phyloP scores from a whole-genome alignment of 2,329 filamentous ascomycete species.

The Pseudogymnoascus sp. region DNA sequence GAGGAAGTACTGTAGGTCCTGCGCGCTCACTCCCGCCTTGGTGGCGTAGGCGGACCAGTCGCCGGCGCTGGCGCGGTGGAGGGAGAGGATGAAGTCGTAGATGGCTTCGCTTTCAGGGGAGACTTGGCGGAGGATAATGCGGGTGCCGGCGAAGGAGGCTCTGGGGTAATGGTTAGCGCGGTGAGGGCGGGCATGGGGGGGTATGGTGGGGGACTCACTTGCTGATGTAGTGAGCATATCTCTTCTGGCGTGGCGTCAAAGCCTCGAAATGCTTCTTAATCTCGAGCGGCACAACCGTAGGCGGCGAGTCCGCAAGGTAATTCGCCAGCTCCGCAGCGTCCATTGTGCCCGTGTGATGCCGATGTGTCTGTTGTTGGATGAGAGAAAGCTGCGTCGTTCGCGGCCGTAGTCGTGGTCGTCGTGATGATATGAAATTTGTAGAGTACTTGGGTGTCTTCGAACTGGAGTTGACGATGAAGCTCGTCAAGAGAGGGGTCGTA shows the following conservation, averaged over 20 bases:
- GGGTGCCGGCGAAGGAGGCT: constrained; percentile 66
- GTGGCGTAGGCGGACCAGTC: constrained; percentile 61
- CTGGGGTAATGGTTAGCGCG: constrained; percentile 33
- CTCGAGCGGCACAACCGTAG: constrained; percentile 75
- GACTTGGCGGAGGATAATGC: constrained; percentile 71
- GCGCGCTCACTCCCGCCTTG: constrained; percentile 54
- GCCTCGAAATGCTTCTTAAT: constrained; percentile 90
- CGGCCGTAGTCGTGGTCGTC: background rate
- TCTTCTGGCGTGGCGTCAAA: constrained; percentile 66
- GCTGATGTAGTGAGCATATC: constrained; percentile 86
- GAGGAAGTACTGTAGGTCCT: constrained; percentile 59
- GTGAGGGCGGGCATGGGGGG: background rate
- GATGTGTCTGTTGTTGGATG: background rate
- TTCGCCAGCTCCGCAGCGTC: constrained; percentile 55
- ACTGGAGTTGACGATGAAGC: background rate
- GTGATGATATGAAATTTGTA: background rate
- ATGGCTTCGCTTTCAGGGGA: constrained; percentile 75
- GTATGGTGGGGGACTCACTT: constrained; percentile 39
- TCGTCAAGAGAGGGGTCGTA: background rate
- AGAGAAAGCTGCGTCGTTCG: background rate
- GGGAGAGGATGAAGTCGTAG: constrained; percentile 68
- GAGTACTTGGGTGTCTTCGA: background rate
- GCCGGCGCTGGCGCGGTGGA: constrained; percentile 57
- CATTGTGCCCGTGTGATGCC: constrained; percentile 31
- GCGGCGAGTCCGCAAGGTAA: constrained; percentile 86